A percentile compares a stretch with the other conserved stretches of the same genome.
phyloP scores from a whole-genome alignment of 148 eudicot genomes.

The Salicornia ramosissima region DNA sequence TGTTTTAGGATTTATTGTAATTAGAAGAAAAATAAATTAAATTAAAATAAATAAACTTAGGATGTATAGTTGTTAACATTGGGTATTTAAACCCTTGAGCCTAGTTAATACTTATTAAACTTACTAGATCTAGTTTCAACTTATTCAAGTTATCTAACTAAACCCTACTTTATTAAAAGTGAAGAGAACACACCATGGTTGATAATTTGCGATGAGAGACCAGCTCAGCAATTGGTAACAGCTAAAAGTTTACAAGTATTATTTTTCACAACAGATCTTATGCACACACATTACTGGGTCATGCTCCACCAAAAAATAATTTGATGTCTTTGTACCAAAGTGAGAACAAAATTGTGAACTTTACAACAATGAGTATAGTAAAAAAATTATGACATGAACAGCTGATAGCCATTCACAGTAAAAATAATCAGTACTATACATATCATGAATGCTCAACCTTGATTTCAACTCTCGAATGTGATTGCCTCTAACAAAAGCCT shows the following conservation, averaged over 20 bases:
- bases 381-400: slow-evolving; percentile 13
- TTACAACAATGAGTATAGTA: neutral
- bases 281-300: too few species aligned
- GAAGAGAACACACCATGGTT: too few species aligned
- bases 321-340: neutral
- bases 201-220: neutral
- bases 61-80: too few species aligned
- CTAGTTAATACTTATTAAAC: too few species aligned
- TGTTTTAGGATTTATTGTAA: too few species aligned
- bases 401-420: slow-evolving; percentile 1
- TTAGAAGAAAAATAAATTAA: too few species aligned
- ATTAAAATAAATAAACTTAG: too few species aligned
- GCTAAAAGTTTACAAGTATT: too few species aligned
- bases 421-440: slow-evolving; percentile 2
- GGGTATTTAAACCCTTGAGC: too few species aligned
- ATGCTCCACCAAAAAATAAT: neutral
- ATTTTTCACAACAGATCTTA: neutral
- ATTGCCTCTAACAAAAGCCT: slow-evolving; percentile 12
- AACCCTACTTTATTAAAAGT: too few species aligned
- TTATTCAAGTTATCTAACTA: too few species aligned
- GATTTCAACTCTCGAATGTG: slow-evolving; percentile 1
- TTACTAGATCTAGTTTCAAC: too few species aligned
- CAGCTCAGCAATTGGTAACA: neutral
- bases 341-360: neutral
- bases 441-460: neutral